A percentile compares a stretch with the other conserved stretches of the same genome.
phyloP scores from a whole-genome alignment of 1,284 basidiomycete genomes.

The Inonotus obliquus region DNA sequence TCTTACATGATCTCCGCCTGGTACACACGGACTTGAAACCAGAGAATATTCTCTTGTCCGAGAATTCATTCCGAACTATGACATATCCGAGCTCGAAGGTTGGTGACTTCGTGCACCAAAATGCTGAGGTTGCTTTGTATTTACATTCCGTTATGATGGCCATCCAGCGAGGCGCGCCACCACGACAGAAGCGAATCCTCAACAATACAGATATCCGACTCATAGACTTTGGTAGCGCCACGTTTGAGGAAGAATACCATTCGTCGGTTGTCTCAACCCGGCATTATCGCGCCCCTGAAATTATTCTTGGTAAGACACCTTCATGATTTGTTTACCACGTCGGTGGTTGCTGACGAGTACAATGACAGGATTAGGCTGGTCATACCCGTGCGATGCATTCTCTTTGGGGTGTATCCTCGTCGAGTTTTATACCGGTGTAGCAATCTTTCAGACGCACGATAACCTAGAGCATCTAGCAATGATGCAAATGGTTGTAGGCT shows the following conservation, averaged over 20 bases:
- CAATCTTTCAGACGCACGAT: conserved; percentile 98
- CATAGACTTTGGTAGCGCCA: conserved; percentile 99
- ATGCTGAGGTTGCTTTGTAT: conserved; percentile 11
- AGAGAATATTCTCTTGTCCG: conserved; percentile 94
- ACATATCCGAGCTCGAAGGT: conserved; percentile 59
- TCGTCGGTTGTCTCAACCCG: conserved; percentile 96
- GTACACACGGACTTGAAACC: conserved; percentile 99
- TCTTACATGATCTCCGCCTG: conserved; percentile 87
- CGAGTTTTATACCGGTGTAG: conserved; percentile 97
- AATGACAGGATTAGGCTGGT: conserved; percentile 91
- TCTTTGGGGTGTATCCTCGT: conserved; percentile 98
- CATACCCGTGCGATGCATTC: conserved; percentile 97
- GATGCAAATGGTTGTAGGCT: conserved; percentile 99
- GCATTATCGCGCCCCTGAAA: conserved; percentile 98
- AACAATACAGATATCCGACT: conserved; percentile 90
- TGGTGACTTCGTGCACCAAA: conserved; percentile 19
- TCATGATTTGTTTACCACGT: neutral
- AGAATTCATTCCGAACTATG: conserved; percentile 69
- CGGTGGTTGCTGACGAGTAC: conserved; percentile 11
- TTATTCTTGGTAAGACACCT: conserved; percentile 78
- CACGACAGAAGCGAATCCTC: conserved; percentile 70
- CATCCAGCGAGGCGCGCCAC: conserved; percentile 51
- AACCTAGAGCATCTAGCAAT: conserved; percentile 99
- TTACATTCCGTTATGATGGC: conserved; percentile 5
- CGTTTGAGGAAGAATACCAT: conserved; percentile 98